Base-by-base conservation (phyloP, 495 filamentous ascomycete genomes). In the Xylaria nigripes region DNA sequence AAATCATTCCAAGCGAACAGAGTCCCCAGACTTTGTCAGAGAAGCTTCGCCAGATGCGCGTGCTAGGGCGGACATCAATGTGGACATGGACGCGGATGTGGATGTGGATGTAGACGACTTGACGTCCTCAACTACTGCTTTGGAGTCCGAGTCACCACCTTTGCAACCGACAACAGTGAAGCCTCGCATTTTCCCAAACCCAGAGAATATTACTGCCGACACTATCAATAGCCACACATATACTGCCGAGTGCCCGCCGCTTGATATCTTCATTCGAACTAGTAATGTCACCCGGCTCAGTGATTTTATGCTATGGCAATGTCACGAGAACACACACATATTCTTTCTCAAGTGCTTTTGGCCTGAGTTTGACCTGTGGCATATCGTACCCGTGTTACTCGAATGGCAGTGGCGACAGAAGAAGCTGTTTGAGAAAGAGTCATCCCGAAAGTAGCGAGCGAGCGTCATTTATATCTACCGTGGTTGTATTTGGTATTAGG, bases 301-400 rank as follows among this genome's bases (percentile, higher is more conserved):
- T 61, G 93, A 98, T 63, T 98, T 97, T 63, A 90, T 98, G 90
- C 82, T 98, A 48, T 98, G 93, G 93, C 93, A 98, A 69, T 91
- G 87, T 61, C 90, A 97, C 60, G 78, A 94, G 61, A 76, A 92
- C 41, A 97, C 93, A 0, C 85, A 95, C 50, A 85, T 97, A 50
- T 87, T 89, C 36, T 98, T 97, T 70, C 67, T 96, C 38, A 81
- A 96, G 52, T 92, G 89, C 51, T 71, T 97, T 41, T 98, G 93
- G 93, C 93, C 93, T 3, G 90, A 97, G 59, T 96, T 98, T 59
- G 90, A 94, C 63, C 75, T 98, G 10, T 94, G 90, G 91, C 76
- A 89, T 41, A 97, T 98, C 70, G 61, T 98, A 23, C 93, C 94
- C 0, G 90, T 97, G 4, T 70, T 98, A 32, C 71, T 95, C 27